Base-by-base conservation (phyloP, 768 basidiomycete species). In the Lactarius tabidus region DNA sequence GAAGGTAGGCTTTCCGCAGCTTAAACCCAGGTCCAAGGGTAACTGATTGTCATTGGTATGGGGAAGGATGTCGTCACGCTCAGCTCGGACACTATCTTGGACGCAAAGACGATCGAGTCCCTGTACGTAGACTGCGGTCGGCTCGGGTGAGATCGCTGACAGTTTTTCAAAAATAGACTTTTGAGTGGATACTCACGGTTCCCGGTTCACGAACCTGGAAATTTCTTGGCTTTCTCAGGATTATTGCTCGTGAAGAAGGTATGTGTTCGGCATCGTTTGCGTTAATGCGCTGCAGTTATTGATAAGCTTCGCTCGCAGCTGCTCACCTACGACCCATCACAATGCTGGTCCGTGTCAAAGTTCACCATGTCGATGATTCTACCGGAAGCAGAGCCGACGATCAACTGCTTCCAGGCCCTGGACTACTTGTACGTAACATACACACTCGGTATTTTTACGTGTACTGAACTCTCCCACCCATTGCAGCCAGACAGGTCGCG, bases 351-450 rank as follows among this genome's bases (percentile, higher is more conserved):
- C 6, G 88, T 95, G 8, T 86, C 87, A 0, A 76, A 84, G 43
- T 93, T 98, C 74, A 77, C 81, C 2, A 81, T 98, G 1, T 87
- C 90, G 0, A n/a, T n/a, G n/a, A 88, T 96, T 31, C 76, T 98
- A 17, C 96, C 96, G 0, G 96, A 98, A 76, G 95, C 95, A 6
- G 79, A 80, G 45, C 93, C 93, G 0, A 82, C 84, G 12, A 95
- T 97, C 73, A 95, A 93, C 71, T 97, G 91, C 71, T 93, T 97
- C 79, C 93, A 98, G 73, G 94, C 94, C 0, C 76, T 98, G 52
- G 94, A 97, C 74, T 96, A 95, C 73, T 95, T 92, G 90, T 91
- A 71, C 41, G 84, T n/a, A n/a, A n/a, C n/a, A n/a, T n/a, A n/a
- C 71, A n/a, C 36, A 53, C 23, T 15, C 17, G 33, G 5, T 9